phyloP scores from a whole-genome alignment of 805 yeast genomes.

The Sugiyamaella chiloensis region DNA sequence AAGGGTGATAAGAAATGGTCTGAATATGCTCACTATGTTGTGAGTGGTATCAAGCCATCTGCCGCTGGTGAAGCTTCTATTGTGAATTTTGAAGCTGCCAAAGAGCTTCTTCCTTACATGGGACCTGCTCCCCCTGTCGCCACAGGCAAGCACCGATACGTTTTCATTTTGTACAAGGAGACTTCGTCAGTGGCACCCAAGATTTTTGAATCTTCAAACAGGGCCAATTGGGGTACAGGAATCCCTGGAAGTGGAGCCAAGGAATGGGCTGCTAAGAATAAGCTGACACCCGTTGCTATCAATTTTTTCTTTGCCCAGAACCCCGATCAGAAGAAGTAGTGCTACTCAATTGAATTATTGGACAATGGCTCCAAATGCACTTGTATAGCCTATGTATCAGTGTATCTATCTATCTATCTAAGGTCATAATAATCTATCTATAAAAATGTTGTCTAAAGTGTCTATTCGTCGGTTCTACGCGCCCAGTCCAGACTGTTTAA shows the following conservation, averaged over 20 bases:
- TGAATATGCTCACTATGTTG: constrained; percentile 76
- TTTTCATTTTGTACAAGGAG: constrained; percentile 70
- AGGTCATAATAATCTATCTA: neutral
- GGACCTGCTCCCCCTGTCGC: constrained; percentile 92
- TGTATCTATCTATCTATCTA: neutral
- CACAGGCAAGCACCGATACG: constrained; percentile 86
- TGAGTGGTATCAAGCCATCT: constrained; percentile 36
- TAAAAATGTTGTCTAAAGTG: neutral
- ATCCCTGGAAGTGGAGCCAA: constrained; percentile 72
- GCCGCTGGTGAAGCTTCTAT: constrained; percentile 21
- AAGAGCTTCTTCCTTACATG: constrained; percentile 44
- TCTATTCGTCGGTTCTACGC: neutral
- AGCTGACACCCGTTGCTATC: constrained; percentile 61
- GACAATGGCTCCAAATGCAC: too few species aligned
- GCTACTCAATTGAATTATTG: too few species aligned
- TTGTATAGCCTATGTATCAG: neutral
- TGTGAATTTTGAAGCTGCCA: constrained; percentile 22
- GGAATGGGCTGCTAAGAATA: constrained; percentile 65
- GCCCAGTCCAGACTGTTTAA: constrained; percentile 26
- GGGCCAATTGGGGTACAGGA: constrained; percentile 87
- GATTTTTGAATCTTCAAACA: constrained; percentile 42
- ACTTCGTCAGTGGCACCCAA: constrained; percentile 31
- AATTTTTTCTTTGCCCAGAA: constrained; percentile 82
- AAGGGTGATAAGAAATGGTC: constrained; percentile 82
- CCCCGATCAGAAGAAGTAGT: constrained; percentile 18